Base-by-base conservation (phyloP, 805 yeast species). In the Barnettozyma sucrosica region DNA sequence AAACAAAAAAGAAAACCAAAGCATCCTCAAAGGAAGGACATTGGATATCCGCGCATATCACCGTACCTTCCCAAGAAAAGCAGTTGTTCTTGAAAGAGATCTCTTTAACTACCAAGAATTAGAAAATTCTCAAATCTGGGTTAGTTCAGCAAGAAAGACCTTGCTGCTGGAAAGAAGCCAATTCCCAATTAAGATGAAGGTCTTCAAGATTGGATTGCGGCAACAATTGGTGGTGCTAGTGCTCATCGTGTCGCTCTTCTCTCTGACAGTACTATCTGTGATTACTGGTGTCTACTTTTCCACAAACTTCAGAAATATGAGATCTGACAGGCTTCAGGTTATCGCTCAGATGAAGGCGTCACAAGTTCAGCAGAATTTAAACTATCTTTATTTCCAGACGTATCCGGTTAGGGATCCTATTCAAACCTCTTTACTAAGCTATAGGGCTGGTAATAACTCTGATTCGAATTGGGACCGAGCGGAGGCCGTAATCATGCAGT, bases 321-420 rank as follows among this genome's bases (percentile, higher is more conserved):
- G 95, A 56, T 79, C 82, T 1, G 89, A 86, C 51, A 75, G 89
- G 48, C 68, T 89, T 23, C 78, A 77, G 56, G 87, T 87, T 39
- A 85, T 89, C 19, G 85, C 96, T 2, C 85, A 85, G 62, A 69
- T 89, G 47, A 89, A 88, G 63, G 80, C 92, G 0, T 77, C 90
- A 0, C 96, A 89, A 63, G 70, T 89, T 19, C 75, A 74, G 46
- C 96, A 88, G 65, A 76, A 79, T 36, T 67, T 86, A 49, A 76
- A 76, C 49, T 75, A 72, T 51, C 68, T 79, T 24, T 83, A 80
- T 61, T 85, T 82, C 59, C 95, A 88, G 63, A 75, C 82, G 3
- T 74, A 75, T 48, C 81, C 85, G 70, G 70, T 79, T 3, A 74
- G 82, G 55, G 85, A 80, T 48, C 64, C 81, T 1, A 61, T 89